Conservation (phyloP, 805 yeast species). For the Yarrowia sp. region DNA sequence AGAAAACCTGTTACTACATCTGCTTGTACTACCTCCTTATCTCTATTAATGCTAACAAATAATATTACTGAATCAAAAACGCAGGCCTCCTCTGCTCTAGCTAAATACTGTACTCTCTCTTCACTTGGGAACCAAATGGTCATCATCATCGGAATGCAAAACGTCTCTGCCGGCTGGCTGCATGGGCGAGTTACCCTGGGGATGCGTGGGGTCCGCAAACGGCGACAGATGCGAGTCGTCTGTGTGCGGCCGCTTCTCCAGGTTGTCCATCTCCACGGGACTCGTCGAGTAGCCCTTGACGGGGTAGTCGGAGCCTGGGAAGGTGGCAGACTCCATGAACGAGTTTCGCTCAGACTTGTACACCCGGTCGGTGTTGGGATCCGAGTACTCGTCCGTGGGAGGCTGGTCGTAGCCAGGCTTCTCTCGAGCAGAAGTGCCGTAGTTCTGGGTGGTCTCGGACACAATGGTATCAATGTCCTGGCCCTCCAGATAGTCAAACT, state of each 20-base stretch:
- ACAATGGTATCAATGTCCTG: constrained; percentile 27
- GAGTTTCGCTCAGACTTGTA: constrained; percentile 26
- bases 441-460: constrained; percentile 20
- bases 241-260: constrained; percentile 16
- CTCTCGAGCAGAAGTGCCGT: constrained; percentile 15
- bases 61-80: constrained; percentile 32
- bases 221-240: constrained; percentile 30
- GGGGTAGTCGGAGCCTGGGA: constrained; percentile 18
- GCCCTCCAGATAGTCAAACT: constrained; percentile 48
- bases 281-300: constrained; percentile 34
- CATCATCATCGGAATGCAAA: constrained; percentile 30
- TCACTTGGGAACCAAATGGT: constrained; percentile 25
- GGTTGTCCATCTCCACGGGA: constrained; percentile 29
- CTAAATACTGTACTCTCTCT: not conserved
- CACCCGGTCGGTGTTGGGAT: constrained; percentile 26
- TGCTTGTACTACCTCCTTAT: no score
- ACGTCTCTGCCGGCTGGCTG: constrained; percentile 32
- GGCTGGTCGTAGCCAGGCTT: constrained; percentile 15
- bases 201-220: constrained; percentile 20
- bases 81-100: constrained; percentile 17
- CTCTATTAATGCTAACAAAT: constrained; percentile 4
- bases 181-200: constrained; percentile 22
- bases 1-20: no score
- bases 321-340: constrained; percentile 26
- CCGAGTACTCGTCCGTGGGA: constrained; percentile 19